phyloP scores from a whole-genome alignment of 371 early-diverging fungal species.

The Sporodiniella umbellata region DNA sequence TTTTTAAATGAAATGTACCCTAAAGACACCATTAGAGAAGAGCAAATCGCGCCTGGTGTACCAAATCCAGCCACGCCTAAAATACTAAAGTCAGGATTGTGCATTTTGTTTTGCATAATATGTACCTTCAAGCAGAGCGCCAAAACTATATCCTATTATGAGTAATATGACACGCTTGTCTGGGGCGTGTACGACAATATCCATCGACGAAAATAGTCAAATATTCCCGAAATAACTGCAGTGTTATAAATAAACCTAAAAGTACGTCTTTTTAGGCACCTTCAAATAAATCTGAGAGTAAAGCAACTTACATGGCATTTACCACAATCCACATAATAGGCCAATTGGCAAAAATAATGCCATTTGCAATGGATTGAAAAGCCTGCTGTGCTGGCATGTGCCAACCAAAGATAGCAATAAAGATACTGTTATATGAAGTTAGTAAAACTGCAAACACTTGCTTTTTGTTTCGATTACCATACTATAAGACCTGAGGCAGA shows the following conservation, averaged over 20 bases:
- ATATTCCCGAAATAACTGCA: conserved; percentile 41
- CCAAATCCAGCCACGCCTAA: conserved; percentile 50
- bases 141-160: conserved; percentile 44
- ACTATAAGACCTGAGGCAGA: conserved; percentile 31
- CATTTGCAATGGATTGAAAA: conserved; percentile 40
- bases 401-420: conserved; percentile 53
- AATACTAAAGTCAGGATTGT: background rate
- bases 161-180: conserved; percentile 42
- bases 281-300: too few species aligned
- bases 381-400: conserved; percentile 50
- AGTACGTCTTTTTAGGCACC: too few species aligned
- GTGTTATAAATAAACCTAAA: conserved; percentile 44
- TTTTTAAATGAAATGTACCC: too few species aligned
- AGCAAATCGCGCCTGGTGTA: conserved; percentile 52
- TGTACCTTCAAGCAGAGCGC: conserved; percentile 46
- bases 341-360: conserved; percentile 50
- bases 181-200: conserved; percentile 45
- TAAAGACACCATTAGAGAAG: conserved; percentile 45
- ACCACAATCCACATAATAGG: conserved; percentile 57
- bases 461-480: conserved; percentile 19
- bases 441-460: background rate
- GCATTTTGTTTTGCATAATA: too few species aligned
- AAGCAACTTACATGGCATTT: conserved; percentile 48
- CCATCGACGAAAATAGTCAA: conserved; percentile 48
- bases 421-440: conserved; percentile 26